These are phyloP conservation scores for Chrysosphaeria jannelii DNA, from an alignment of 2,329 filamentous ascomycete species.

Conservation along the genomic window DNA sequence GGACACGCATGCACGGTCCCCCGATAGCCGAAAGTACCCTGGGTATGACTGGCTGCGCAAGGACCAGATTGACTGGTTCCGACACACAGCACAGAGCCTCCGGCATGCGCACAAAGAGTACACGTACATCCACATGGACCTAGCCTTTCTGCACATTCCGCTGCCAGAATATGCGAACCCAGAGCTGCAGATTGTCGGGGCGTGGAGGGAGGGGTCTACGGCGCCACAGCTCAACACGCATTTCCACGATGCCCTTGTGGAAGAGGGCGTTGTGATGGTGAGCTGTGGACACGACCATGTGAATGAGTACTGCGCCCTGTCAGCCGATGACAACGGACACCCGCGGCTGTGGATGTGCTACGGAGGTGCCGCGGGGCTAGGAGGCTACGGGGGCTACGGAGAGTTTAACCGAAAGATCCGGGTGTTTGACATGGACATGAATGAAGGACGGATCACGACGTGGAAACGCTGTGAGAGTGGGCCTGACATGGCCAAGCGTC, in stretches of 20 bases:
- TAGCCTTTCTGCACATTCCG: slow-evolving; percentile 94
- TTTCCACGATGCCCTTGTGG: slow-evolving; percentile 71
- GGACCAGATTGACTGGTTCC: slow-evolving; percentile 87
- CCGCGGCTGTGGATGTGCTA: slow-evolving; percentile 94
- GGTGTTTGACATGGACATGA: slow-evolving; percentile 82
- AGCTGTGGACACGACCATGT: slow-evolving; percentile 89
- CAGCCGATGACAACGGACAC: slow-evolving; percentile 17
- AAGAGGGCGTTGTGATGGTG: slow-evolving; percentile 61
- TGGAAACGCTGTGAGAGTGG: slow-evolving; percentile 69
- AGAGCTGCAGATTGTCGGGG: slow-evolving; percentile 30
- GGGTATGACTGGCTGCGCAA: slow-evolving; percentile 96
- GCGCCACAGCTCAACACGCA: slow-evolving; percentile 71
- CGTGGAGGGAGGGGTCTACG: slow-evolving; percentile 58
- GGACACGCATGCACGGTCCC: slow-evolving; percentile 76
- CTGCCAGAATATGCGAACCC: slow-evolving; percentile 55
- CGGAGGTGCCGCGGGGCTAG: slow-evolving; percentile 69
- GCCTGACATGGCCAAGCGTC: slow-evolving; percentile 15
- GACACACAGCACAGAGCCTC: slow-evolving; percentile 38
- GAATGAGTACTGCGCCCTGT: slow-evolving; percentile 82
- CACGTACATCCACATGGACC: slow-evolving; percentile 74
- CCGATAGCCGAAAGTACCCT: slow-evolving; percentile 61
- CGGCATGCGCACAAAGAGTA: slow-evolving; percentile 60
- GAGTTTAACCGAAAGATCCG: slow-evolving; percentile 60
- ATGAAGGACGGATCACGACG: slow-evolving; percentile 60
- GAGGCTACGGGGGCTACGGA: slow-evolving; percentile 78